These are phyloP conservation scores for Pythium biforme DNA, from an alignment of 352 stramenopile genomes.

Conservation along the genomic window DNA sequence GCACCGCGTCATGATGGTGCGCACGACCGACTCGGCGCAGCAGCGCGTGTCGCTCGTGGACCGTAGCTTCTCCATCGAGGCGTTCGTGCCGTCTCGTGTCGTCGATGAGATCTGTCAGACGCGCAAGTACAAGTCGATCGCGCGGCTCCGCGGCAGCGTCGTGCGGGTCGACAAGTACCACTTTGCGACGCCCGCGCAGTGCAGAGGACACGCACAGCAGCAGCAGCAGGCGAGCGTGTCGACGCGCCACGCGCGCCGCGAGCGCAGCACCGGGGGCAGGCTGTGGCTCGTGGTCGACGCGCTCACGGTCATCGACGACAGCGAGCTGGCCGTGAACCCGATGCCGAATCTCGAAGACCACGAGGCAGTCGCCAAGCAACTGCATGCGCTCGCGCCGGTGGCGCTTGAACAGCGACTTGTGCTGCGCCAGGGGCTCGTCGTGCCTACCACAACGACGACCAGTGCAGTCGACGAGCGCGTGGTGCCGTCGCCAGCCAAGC, in stretches of 20 bases:
- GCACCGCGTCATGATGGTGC: slow-evolving; percentile 53
- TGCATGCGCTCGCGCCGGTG: slow-evolving; percentile 23
- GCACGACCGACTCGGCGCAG: slow-evolving; percentile 36
- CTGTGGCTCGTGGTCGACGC: slow-evolving; percentile 28
- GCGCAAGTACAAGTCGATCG: slow-evolving; percentile 35
- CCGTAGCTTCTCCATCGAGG: slow-evolving; percentile 40
- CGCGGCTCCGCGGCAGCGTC: slow-evolving; percentile 45
- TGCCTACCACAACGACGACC: background rate
- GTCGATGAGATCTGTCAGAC: slow-evolving; percentile 22
- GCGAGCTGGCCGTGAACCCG: slow-evolving; percentile 43
- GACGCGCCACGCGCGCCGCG: background rate
- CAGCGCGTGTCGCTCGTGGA: slow-evolving; percentile 55
- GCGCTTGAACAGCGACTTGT: slow-evolving; percentile 49
- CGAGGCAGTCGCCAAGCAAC: slow-evolving; percentile 25
- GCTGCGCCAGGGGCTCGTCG: slow-evolving; percentile 41
- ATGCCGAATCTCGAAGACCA: slow-evolving; percentile 35
- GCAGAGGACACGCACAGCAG: slow-evolving; percentile 19
- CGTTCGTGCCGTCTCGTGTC: slow-evolving; percentile 43
- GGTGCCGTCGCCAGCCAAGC: slow-evolving; percentile 1
- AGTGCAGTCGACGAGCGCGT: background rate
- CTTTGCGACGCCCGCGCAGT: slow-evolving; percentile 48
- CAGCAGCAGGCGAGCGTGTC: background rate
- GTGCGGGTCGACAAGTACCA: slow-evolving; percentile 61
- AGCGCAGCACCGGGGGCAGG: too few species aligned
- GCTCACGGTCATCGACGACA: slow-evolving; percentile 52